phyloP scores from a whole-genome alignment of 768 basidiomycete genomes.

The Boletus insuetus region DNA sequence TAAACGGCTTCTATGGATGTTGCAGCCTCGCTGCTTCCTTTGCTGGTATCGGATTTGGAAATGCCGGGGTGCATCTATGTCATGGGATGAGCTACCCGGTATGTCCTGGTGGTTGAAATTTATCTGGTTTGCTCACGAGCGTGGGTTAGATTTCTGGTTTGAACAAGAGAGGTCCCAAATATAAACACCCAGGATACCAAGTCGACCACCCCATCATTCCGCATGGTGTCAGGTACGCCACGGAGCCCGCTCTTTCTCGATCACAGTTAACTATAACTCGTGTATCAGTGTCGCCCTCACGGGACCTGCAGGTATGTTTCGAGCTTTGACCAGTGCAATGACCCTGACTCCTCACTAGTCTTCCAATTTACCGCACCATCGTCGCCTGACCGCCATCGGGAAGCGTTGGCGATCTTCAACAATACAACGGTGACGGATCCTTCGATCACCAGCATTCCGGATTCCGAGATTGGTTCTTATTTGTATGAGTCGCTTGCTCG shows the following conservation, averaged over 20 bases:
- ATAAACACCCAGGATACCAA: slow-evolving; percentile 86
- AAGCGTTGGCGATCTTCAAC: slow-evolving; percentile 83
- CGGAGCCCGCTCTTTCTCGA: not conserved
- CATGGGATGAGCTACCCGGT: slow-evolving; percentile 90
- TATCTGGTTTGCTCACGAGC: not conserved
- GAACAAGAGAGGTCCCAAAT: slow-evolving; percentile 93
- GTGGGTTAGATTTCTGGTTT: slow-evolving; percentile 74
- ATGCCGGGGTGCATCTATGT: slow-evolving; percentile 88
- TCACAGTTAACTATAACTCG: not conserved
- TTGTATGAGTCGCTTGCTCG: slow-evolving; percentile 84
- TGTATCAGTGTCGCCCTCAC: slow-evolving; percentile 73
- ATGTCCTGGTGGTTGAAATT: slow-evolving; percentile 24
- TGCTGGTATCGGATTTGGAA: slow-evolving; percentile 94
- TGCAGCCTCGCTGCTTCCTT: slow-evolving; percentile 84
- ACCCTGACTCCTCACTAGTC: slow-evolving; percentile 41
- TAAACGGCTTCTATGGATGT: not conserved
- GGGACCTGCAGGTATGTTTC: slow-evolving; percentile 68
- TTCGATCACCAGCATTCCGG: slow-evolving; percentile 68
- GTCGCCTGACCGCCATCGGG: slow-evolving; percentile 85
- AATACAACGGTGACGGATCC: slow-evolving; percentile 63
- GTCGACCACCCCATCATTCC: slow-evolving; percentile 90
- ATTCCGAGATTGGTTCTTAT: slow-evolving; percentile 73
- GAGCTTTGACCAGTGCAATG: not conserved
- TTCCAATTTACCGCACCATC: slow-evolving; percentile 97
- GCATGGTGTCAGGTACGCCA: slow-evolving; percentile 72